phyloP scores from a whole-genome alignment of 257 asterid genomes.

The Nicotiana noctiflora region DNA sequence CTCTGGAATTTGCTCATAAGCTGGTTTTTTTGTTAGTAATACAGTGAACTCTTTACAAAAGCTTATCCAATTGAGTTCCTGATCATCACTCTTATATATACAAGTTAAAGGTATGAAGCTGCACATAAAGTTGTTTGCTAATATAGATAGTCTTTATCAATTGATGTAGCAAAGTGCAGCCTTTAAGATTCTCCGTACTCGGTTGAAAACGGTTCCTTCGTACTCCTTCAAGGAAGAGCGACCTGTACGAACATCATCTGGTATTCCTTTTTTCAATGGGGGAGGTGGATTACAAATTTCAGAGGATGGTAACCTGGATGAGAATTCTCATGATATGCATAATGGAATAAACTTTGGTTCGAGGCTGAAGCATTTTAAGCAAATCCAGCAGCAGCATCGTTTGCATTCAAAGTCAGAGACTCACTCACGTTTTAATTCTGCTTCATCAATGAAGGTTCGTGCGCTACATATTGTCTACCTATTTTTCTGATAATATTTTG shows the following conservation, averaged over 20 bases:
- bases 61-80: not conserved
- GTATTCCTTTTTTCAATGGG: conserved; percentile 31
- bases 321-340: conserved; percentile 31
- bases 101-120: not conserved
- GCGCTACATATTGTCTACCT: not conserved
- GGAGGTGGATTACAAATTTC: conserved; percentile 33
- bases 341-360: conserved; percentile 64
- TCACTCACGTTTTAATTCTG: conserved; percentile 39
- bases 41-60: not conserved
- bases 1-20: not conserved
- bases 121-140: not conserved
- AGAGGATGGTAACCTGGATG: conserved; percentile 49
- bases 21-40: not conserved
- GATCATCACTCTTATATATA: not conserved
- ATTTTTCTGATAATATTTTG: not conserved
- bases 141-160: not conserved
- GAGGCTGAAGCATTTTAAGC: conserved; percentile 64
- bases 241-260: conserved; percentile 38
- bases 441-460: conserved; percentile 59
- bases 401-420: conserved; percentile 41
- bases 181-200: conserved; percentile 84
- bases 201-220: conserved; percentile 86
- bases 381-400: conserved; percentile 78
- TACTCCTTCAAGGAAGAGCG: conserved; percentile 69
- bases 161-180: conserved; percentile 92